Evolutionary conservation across 306 rosid genomes (phyloP).

Genomic region (Castanea crenata): DNA sequence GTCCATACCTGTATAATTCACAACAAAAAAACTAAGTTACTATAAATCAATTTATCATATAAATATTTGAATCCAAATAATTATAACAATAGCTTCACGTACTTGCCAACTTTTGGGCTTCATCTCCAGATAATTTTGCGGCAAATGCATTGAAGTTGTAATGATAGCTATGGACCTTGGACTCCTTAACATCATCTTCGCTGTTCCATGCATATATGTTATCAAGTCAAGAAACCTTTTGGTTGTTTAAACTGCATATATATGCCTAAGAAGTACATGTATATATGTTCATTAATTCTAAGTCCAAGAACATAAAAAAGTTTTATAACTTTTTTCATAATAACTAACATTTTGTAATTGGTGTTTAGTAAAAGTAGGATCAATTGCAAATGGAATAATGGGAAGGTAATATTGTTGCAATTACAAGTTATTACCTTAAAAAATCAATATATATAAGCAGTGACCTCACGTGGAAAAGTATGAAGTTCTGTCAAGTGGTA

Average conservation of each 20-base stretch:
- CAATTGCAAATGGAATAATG: too few relatives aligned
- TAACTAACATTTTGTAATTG: too few relatives aligned
- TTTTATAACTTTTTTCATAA: too few relatives aligned
- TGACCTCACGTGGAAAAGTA: rapidly evolving
- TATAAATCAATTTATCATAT: neutral
- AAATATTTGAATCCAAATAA: neutral
- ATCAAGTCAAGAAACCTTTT: neutral
- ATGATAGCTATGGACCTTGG: slow-evolving; percentile 71
- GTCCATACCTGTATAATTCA: slow-evolving; percentile 45
- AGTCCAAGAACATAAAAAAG: too few relatives aligned
- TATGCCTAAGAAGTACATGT: too few relatives aligned
- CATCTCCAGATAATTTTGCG: slow-evolving; percentile 68
- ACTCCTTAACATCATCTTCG: slow-evolving; percentile 49
- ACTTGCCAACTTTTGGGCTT: slow-evolving; percentile 60
- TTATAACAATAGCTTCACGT: slow-evolving; percentile 14
- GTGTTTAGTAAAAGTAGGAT: too few relatives aligned
- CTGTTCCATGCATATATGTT: slow-evolving; percentile 28
- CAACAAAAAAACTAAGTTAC: neutral
- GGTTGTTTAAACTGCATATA: neutral
- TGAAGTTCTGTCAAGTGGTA: too few relatives aligned
- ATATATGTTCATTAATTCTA: too few relatives aligned
- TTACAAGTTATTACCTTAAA: too few relatives aligned
- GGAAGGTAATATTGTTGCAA: too few relatives aligned
- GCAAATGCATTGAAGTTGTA: slow-evolving; percentile 89
- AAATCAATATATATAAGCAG: too few relatives aligned